Conservation (phyloP, 208 protist genomes). For the Tritrichomonas musculus region DNA sequence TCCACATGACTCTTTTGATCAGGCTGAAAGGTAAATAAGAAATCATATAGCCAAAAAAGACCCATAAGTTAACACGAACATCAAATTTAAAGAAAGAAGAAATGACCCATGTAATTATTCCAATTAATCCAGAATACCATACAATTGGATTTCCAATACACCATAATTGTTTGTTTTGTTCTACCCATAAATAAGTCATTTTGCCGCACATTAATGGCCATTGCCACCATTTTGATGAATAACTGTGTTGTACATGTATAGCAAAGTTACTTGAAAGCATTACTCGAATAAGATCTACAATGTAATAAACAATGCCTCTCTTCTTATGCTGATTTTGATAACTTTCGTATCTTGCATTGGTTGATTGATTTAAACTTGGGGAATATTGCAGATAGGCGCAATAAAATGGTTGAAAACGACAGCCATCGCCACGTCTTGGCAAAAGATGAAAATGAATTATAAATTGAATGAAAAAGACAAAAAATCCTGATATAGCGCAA, state of each 20-base stretch:
- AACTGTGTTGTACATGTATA: not conserved
- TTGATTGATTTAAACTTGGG: no score
- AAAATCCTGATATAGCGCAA: not conserved
- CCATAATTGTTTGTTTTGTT: not conserved
- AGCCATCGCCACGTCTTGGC: not conserved
- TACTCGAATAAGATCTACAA: not conserved
- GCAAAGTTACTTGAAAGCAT: not conserved
- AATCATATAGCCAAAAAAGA: not conserved
- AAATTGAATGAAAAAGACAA: not conserved
- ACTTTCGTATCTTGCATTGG: no score
- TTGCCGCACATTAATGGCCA: not conserved
- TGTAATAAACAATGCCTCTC: no score
- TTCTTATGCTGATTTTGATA: no score
- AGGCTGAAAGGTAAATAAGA: not conserved
- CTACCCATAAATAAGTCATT: not conserved
- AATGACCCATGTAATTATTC: not conserved
- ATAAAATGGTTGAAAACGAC: not conserved
- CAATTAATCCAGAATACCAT: not conserved
- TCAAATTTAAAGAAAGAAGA: no score
- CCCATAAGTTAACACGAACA: not conserved
- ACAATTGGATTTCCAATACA: not conserved
- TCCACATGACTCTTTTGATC: conserved; percentile 17
- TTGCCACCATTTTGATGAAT: conserved; percentile 23
- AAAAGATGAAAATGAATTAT: not conserved
- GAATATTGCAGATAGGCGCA: no score